A percentile compares a stretch with the other conserved stretches of the same genome.
Evolutionary conservation across 1,139 yeast species (phyloP).

Genomic region (Geotrichum candidum): DNA sequence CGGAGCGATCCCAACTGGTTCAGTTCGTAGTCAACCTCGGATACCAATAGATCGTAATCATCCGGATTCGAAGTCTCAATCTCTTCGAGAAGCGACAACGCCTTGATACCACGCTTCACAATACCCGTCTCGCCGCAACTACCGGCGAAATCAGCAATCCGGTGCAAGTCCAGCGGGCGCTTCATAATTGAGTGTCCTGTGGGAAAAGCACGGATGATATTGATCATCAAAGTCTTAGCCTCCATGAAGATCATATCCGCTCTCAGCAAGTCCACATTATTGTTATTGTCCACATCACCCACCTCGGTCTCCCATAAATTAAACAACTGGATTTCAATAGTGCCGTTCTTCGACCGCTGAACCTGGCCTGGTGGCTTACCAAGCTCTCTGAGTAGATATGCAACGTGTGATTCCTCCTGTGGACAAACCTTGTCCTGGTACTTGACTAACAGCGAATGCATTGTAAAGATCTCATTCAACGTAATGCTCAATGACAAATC

Average conservation of each 20-base stretch:
- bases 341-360: slow-evolving; percentile 33
- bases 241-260: slow-evolving; percentile 38
- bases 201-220: slow-evolving; percentile 38
- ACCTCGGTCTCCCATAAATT: slow-evolving; percentile 38
- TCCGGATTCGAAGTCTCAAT: slow-evolving; percentile 31
- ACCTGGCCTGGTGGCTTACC: slow-evolving; percentile 34
- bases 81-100: slow-evolving; percentile 33
- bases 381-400: slow-evolving; percentile 31
- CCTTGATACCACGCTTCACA: slow-evolving; percentile 37
- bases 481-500: slow-evolving; percentile 36
- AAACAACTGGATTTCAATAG: slow-evolving; percentile 34
- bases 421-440: slow-evolving; percentile 27
- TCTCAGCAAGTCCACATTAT: slow-evolving; percentile 32
- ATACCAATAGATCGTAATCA: slow-evolving; percentile 32
- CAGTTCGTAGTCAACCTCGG: slow-evolving; percentile 37
- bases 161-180: slow-evolving; percentile 31
- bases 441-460: slow-evolving; percentile 37
- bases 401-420: slow-evolving; percentile 27
- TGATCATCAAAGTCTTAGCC: slow-evolving; percentile 37
- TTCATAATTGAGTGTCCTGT: slow-evolving; percentile 29
- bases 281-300: slow-evolving; percentile 30
- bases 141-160: slow-evolving; percentile 37
- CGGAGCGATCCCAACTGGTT: slow-evolving; percentile 36
- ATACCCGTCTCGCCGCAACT: slow-evolving; percentile 30
- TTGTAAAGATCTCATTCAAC: slow-evolving; percentile 36